Evolutionary conservation across 768 basidiomycete species (phyloP).

Genomic region (Psilocybe tampanensis): DNA sequence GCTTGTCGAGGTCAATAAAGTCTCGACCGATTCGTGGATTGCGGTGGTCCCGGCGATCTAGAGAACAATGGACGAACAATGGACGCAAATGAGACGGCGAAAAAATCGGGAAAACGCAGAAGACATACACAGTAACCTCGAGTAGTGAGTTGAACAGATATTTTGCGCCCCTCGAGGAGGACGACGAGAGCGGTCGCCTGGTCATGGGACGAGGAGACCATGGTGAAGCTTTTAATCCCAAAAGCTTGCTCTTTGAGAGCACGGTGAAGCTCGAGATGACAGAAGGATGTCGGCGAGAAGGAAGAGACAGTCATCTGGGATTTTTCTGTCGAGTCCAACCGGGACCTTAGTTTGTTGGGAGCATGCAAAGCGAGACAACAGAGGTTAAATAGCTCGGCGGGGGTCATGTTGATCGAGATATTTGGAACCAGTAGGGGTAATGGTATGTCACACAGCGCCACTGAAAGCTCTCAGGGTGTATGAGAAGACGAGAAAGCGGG

Average conservation of each 20-base stretch:
- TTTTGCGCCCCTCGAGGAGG: constrained; percentile 53
- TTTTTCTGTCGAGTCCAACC: constrained; percentile 11
- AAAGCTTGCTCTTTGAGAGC: constrained; percentile 63
- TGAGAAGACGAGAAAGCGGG: constrained; percentile 13
- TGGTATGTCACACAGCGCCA: constrained; percentile 21
- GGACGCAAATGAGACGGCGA: constrained; percentile 3
- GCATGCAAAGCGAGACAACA: constrained; percentile 20
- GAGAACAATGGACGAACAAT: constrained; percentile 11
- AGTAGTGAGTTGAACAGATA: constrained; percentile 50
- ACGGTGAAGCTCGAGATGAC: constrained; percentile 50
- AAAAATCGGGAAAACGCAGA: not conserved
- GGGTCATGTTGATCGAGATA: constrained; percentile 24
- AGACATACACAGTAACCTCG: constrained; percentile 58
- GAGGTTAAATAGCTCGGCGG: constrained; percentile 29
- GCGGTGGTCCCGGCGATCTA: constrained; percentile 9
- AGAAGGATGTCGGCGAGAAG: constrained; percentile 34
- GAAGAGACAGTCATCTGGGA: constrained; percentile 16
- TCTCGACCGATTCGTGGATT: constrained; percentile 62
- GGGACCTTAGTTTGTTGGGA: constrained; percentile 16
- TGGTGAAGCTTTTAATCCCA: constrained; percentile 50
- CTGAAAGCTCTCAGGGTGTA: constrained; percentile 22
- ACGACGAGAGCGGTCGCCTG: constrained; percentile 57
- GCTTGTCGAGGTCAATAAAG: constrained; percentile 56
- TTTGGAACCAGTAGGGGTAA: constrained; percentile 14
- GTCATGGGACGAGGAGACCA: constrained; percentile 39